Evolutionary conservation across 257 asterid species (phyloP), one percentile per base, ranked within the genome.

Genomic region (Cynanchum wilfordii): DNA sequence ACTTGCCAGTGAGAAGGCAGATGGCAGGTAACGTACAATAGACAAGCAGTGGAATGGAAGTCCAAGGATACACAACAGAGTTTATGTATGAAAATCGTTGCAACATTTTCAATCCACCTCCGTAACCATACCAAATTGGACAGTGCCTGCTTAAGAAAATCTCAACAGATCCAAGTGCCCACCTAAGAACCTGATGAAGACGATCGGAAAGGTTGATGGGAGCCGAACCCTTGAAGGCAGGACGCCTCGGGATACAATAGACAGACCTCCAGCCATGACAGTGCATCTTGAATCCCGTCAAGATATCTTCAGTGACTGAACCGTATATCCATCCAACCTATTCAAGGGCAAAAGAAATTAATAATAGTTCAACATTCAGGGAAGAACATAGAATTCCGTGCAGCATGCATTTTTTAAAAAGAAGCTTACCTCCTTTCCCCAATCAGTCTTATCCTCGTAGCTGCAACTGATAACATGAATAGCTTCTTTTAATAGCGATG

Each of bases 291-390:
- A 92, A 92, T 59, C 98, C 98, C 17, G 98, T 92, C 81, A 92
- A 77, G 80, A 92, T 92, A 84, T 92, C 97, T 83, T 92, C 98
- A 1, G 98, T 92, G 59, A 91, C 97, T 0, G 97, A 92, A 73
- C 98, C 98, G 58, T 93, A 93, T 47, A 89, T 93, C 98, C 98
- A 93, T 56, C 98, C 98, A 60, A 93, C 97, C 98, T 93, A 77
- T 69, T 82, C 56, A 57, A 52, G 27, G 6, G 27, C 30, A 10
- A 30, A 44, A 72, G 5, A 9, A 50, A 16, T 13, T 52, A 8
- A 52, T 1, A 19, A 52, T 24, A 6, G 0, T 49, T 7, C 47
- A 42, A 42, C 13, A 24, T 13, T 36, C 40, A 49, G 33, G 17
- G 7, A 19, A 36, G 49, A 74, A 66, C 12, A 17, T 17, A 30